phyloP scores from a whole-genome alignment of 768 basidiomycete species.

The Psilocybe cyanescens region DNA sequence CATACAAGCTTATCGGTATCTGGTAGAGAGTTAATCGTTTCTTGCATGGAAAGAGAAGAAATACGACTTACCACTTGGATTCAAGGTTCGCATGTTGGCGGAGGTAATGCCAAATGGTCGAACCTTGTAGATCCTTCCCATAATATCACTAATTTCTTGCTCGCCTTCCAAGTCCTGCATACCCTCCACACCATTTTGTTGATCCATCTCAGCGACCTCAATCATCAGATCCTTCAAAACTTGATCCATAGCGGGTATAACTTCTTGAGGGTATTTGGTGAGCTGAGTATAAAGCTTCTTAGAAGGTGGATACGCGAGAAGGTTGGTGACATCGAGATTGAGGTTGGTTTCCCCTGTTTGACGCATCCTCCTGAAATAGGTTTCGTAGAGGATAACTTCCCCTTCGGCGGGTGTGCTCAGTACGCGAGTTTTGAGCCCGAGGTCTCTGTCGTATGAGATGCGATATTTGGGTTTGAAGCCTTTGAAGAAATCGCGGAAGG shows the following conservation, averaged over 20 bases:
- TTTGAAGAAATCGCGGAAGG: constrained; percentile 86
- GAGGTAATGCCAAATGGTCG: constrained; percentile 84
- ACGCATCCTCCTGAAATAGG: constrained; percentile 83
- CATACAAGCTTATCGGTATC: constrained; percentile 98
- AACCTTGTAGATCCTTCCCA: constrained; percentile 88
- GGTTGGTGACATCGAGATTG: constrained; percentile 87
- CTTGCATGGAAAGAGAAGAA: not conserved
- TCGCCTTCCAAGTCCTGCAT: constrained; percentile 79
- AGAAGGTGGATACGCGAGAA: constrained; percentile 83
- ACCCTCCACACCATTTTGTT: constrained; percentile 68
- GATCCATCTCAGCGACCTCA: constrained; percentile 83
- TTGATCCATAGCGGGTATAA: constrained; percentile 97
- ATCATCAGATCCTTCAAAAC: constrained; percentile 93
- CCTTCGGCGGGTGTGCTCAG: constrained; percentile 67
- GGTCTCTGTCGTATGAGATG: constrained; percentile 67
- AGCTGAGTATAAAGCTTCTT: constrained; percentile 86
- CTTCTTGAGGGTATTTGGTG: constrained; percentile 94
- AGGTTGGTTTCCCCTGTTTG: constrained; percentile 91
- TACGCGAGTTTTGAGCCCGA: constrained; percentile 51
- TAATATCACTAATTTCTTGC: constrained; percentile 87
- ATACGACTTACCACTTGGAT: constrained; percentile 77
- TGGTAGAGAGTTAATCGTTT: constrained; percentile 31
- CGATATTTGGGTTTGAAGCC: constrained; percentile 96
- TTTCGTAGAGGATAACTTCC: constrained; percentile 75
- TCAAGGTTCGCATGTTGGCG: constrained; percentile 94